Percentiles rank a stretch among this genome's conserved stretches.
phyloP scores from a whole-genome alignment of 192 early-diverging fungal species.

The Coemansia sp. region DNA sequence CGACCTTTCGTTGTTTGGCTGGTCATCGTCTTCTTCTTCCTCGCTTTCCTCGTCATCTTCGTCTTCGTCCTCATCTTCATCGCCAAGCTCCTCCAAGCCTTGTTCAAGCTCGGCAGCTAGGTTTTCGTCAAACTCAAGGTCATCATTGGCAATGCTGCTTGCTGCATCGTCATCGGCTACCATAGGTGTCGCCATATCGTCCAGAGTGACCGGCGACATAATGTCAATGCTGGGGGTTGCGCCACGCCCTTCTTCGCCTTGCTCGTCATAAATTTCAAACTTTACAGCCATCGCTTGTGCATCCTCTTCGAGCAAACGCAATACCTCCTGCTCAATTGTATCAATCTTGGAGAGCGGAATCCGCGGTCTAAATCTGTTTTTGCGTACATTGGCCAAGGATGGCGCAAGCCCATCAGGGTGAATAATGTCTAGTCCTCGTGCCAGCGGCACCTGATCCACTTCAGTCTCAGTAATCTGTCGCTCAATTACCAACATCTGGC shows the following conservation, averaged over 20 bases:
- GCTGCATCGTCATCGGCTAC: slow-evolving; percentile 38
- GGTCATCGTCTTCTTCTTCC: slow-evolving; percentile 28
- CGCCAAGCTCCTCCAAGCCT: slow-evolving; percentile 34
- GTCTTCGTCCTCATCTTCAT: slow-evolving; percentile 32
- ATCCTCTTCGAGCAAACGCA: slow-evolving; percentile 42
- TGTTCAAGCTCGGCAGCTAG: slow-evolving; percentile 45
- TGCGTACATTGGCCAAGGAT: slow-evolving; percentile 27
- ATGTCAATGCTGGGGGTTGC: slow-evolving; percentile 45
- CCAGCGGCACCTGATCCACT: slow-evolving; percentile 11
- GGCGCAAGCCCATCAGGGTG: slow-evolving; percentile 34
- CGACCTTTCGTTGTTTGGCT: slow-evolving; percentile 39
- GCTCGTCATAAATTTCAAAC: slow-evolving; percentile 30
- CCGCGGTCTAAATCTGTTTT: slow-evolving; percentile 27
- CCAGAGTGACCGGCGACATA: slow-evolving; percentile 43
- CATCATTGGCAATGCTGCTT: slow-evolving; percentile 48
- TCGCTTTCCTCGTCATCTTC: slow-evolving; percentile 29
- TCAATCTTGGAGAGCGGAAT: slow-evolving; percentile 33
- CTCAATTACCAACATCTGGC: slow-evolving; percentile 46
- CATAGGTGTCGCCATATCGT: slow-evolving; percentile 40
- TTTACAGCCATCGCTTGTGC: slow-evolving; percentile 44
- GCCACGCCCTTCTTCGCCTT: slow-evolving; percentile 30
- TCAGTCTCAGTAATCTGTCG: slow-evolving; percentile 12
- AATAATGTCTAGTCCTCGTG: slow-evolving; percentile 33
- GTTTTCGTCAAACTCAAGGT: slow-evolving; percentile 45
- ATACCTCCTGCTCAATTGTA: slow-evolving; percentile 35